A percentile compares a stretch with the other conserved stretches of the same genome.
These are phyloP conservation scores for Chlorella sp. DNA, from an alignment of 139 green algal genomes.

Conservation along the genomic window DNA sequence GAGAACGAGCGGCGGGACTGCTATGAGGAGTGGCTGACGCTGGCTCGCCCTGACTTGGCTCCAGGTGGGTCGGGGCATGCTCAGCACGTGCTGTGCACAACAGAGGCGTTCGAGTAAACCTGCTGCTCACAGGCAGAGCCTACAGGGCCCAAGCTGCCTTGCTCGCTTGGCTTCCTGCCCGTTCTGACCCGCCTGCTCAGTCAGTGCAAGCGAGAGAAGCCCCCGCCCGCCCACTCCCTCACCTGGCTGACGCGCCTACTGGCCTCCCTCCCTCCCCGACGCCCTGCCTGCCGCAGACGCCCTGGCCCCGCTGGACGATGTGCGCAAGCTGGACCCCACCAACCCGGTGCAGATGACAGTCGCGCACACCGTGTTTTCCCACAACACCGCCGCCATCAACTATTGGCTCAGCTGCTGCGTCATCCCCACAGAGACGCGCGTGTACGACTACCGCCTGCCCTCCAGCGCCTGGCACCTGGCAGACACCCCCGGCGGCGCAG, in stretches of 20 bases:
- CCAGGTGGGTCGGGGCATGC: constrained; percentile 16
- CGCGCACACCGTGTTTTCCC: constrained; percentile 39
- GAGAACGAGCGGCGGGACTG: no score
- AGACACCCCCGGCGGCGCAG: constrained; percentile 23
- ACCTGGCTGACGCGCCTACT: no score
- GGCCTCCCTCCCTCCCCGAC: no score
- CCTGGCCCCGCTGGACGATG: constrained; percentile 32
- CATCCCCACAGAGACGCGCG: constrained; percentile 46
- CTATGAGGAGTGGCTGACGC: constrained; percentile 45
- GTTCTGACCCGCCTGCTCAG: no score
- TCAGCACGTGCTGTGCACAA: no score
- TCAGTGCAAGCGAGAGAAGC: no score
- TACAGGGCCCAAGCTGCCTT: no score
- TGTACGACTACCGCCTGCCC: constrained; percentile 54
- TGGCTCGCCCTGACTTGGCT: constrained; percentile 10
- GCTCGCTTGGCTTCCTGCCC: no score
- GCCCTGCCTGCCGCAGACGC: constrained; percentile 20
- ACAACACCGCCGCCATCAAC: constrained; percentile 60
- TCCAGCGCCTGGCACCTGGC: constrained; percentile 68
- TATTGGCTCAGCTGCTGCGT: constrained; percentile 57
- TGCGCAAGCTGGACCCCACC: constrained; percentile 58
- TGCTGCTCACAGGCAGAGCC: no score
- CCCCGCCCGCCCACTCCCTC: no score
- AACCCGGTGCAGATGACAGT: constrained; percentile 51
- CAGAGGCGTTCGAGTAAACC: no score